These are phyloP conservation scores for Beauveria sp. DNA, from an alignment of 2,329 filamentous ascomycete genomes.

Conservation along the genomic window DNA sequence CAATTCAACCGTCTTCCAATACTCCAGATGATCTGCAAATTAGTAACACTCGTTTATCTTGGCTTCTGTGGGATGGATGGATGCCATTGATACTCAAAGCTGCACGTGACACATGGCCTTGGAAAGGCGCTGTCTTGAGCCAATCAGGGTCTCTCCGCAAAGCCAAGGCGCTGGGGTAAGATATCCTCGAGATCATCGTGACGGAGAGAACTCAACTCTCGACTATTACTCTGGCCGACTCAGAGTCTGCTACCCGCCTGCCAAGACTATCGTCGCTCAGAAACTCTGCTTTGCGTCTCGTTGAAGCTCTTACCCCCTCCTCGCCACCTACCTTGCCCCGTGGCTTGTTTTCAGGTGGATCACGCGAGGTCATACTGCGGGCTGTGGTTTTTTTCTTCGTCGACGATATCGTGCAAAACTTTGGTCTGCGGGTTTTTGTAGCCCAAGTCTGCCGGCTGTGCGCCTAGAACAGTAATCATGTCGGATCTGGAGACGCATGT, in stretches of 20 bases:
- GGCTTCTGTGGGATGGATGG: background rate
- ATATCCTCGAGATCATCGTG: background rate
- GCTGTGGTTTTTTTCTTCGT: background rate
- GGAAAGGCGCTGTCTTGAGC: background rate
- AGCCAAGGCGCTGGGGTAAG: background rate
- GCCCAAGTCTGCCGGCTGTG: background rate
- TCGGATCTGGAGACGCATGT: slow-evolving; percentile 32
- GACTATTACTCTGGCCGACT: background rate
- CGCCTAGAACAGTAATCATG: slow-evolving; percentile 15
- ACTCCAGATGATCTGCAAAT: too few relatives aligned
- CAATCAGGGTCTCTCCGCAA: slow-evolving; percentile 2
- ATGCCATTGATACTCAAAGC: background rate
- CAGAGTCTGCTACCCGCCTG: background rate
- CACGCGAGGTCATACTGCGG: background rate
- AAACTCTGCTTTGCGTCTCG: background rate
- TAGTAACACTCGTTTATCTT: background rate
- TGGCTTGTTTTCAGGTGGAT: slow-evolving; percentile 2
- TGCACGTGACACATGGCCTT: background rate
- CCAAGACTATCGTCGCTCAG: background rate
- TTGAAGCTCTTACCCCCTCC: background rate
- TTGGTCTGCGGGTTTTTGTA: background rate
- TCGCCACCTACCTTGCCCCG: background rate
- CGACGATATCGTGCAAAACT: background rate
- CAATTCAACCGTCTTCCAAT: too few relatives aligned
- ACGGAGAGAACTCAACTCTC: background rate